Percentiles rank a stretch among this genome's conserved stretches.
phyloP scores from a whole-genome alignment of 495 filamentous ascomycete genomes.

The Neurospora sublineolata region DNA sequence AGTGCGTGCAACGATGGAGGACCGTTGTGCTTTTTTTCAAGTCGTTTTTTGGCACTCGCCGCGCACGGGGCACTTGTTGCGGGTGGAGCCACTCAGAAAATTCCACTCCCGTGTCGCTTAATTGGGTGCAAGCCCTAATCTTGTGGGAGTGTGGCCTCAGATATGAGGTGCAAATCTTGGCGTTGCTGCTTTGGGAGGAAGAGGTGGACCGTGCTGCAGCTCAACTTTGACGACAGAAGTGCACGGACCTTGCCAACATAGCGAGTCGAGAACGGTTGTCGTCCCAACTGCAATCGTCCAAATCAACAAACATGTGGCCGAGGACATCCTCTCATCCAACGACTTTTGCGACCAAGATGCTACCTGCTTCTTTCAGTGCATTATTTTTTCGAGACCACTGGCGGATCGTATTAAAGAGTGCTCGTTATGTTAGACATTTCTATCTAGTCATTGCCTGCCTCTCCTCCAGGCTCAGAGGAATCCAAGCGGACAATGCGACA shows the following conservation, averaged over 20 bases:
- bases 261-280: background rate
- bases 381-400: too few relatives aligned
- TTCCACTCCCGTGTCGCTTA: conserved; percentile 13
- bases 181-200: background rate
- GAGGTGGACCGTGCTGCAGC: background rate
- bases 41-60: conserved; percentile 16
- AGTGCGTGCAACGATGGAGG: conserved; percentile 4
- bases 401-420: background rate
- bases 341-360: background rate
- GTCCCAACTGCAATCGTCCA: background rate
- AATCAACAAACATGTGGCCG: background rate
- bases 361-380: too few relatives aligned
- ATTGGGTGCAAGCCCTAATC: conserved; percentile 25
- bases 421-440: background rate
- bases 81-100: conserved; percentile 20
- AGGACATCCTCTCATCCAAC: background rate
- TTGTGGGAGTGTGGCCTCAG: conserved; percentile 3
- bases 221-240: background rate
- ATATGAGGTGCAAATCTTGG: conserved; percentile 3
- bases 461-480: too few relatives aligned
- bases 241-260: background rate
- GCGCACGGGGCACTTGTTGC: conserved; percentile 2
- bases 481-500: background rate
- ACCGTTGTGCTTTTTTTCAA: conserved; percentile 9
- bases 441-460: background rate